Percentiles rank a stretch among this genome's conserved stretches.
Evolutionary conservation across 805 yeast genomes (phyloP).

Genomic region (Saccharomycopsis sp.): DNA sequence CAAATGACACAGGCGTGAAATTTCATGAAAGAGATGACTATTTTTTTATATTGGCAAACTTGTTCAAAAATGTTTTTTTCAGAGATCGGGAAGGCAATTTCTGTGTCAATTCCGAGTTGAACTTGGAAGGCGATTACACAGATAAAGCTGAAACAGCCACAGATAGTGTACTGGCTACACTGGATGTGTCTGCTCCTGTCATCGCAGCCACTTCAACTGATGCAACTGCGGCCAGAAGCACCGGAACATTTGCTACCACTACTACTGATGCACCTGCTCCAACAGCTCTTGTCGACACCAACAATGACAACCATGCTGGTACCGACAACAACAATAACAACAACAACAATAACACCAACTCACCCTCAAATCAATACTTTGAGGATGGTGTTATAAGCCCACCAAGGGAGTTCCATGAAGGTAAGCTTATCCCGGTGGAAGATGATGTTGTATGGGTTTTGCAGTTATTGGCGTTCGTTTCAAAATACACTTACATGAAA

Average conservation of each 20-base stretch:
- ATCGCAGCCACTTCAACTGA: not conserved
- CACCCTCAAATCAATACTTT: not conserved
- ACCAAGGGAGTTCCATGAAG: conserved; percentile 52
- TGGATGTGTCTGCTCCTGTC: not conserved
- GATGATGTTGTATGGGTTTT: conserved; percentile 93
- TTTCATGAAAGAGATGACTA: not conserved
- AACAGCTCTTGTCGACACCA: not conserved
- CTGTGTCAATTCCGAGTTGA: not conserved
- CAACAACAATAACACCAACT: conserved; percentile 2
- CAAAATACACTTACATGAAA: conserved; percentile 79
- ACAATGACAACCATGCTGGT: conserved; percentile 4
- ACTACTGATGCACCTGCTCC: not conserved
- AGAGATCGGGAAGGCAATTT: conserved; percentile 12
- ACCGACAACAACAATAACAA: conserved; percentile 4
- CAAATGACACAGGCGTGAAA: not conserved
- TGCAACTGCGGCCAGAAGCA: not conserved
- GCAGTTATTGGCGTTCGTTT: conserved; percentile 84
- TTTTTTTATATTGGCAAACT: conserved; percentile 8
- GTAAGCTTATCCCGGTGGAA: conserved; percentile 78
- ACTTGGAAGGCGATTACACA: not conserved
- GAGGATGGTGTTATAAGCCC: conserved; percentile 19
- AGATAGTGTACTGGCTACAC: not conserved
- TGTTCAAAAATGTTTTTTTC: conserved; percentile 17
- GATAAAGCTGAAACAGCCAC: not conserved
- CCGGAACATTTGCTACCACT: not conserved